A percentile compares a stretch with the other conserved stretches of the same genome.
Evolutionary conservation across 2,329 filamentous ascomycete species (phyloP).

Genomic region (Amesomyces nigricolor): DNA sequence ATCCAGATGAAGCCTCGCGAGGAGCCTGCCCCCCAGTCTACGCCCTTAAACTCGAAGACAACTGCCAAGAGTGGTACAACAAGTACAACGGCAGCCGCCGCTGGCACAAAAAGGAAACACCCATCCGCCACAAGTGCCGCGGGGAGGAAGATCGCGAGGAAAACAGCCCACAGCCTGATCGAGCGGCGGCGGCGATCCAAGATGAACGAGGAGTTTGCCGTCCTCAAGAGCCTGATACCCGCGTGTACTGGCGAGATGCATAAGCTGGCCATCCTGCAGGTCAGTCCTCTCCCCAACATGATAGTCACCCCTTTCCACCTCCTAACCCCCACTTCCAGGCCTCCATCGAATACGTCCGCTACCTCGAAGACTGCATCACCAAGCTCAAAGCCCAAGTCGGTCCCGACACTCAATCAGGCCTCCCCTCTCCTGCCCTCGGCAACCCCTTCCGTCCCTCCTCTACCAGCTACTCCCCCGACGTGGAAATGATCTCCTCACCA

Average conservation of each 20-base stretch:
- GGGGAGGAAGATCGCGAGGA: constrained; percentile 89
- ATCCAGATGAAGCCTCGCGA: constrained; percentile 86
- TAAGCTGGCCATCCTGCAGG: constrained; percentile 91
- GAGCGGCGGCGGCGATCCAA: constrained; percentile 85
- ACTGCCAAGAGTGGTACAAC: constrained; percentile 13
- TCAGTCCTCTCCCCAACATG: constrained; percentile 36
- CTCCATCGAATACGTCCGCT: constrained; percentile 92
- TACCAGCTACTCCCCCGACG: constrained; percentile 37
- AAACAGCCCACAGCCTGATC: constrained; percentile 93
- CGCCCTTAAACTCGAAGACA: constrained; percentile 21
- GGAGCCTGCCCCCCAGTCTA: constrained; percentile 34
- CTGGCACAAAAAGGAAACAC: constrained; percentile 67
- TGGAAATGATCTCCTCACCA: constrained; percentile 51
- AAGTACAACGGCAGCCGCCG: constrained; percentile 20
- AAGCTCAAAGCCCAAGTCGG: constrained; percentile 63
- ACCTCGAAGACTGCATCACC: constrained; percentile 80
- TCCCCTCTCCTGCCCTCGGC: constrained; percentile 28
- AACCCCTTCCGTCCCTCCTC: constrained; percentile 26
- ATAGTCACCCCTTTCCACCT: too few relatives aligned
- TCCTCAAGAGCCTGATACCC: constrained; percentile 91
- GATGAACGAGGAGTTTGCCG: constrained; percentile 97
- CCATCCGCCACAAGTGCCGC: constrained; percentile 71
- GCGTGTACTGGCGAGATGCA: constrained; percentile 98
- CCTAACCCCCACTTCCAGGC: constrained; percentile 50
- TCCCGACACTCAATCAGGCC: constrained; percentile 25